Percentiles rank a stretch among this genome's conserved stretches.
Conservation (phyloP, 83 land plant genomes). For the Larix sibirica region DNA sequence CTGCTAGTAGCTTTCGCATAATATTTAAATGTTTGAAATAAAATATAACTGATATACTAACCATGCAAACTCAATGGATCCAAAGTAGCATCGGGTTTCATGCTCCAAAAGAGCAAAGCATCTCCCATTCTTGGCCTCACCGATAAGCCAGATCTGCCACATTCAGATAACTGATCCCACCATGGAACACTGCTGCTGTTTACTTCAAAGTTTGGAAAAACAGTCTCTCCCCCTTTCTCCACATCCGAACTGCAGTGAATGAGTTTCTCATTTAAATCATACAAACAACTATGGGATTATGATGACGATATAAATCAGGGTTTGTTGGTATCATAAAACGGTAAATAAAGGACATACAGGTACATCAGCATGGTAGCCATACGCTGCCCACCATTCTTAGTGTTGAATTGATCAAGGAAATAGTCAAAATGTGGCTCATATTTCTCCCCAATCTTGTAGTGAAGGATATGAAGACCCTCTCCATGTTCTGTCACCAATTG, state of each 20-base stretch:
- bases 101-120: conserved; percentile 62
- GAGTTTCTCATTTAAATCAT: not conserved
- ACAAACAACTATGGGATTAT: not conserved
- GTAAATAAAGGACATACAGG: conserved; percentile 31
- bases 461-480: conserved; percentile 20
- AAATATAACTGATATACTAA: conserved; percentile 1
- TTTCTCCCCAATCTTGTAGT: conserved; percentile 40
- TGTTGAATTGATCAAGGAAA: conserved; percentile 37
- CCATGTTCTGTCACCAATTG: conserved; percentile 39
- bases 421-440: conserved; percentile 35
- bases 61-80: conserved; percentile 54
- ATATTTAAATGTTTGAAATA: not conserved
- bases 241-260: conserved; percentile 15
- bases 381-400: conserved; percentile 50
- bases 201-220: conserved; percentile 30
- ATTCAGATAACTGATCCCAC: conserved; percentile 20
- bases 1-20: not conserved
- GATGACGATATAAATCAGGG: not conserved
- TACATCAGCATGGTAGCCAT: conserved; percentile 52
- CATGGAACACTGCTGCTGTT: conserved; percentile 20
- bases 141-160: conserved; percentile 17
- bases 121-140: conserved; percentile 24
- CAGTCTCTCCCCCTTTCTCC: conserved; percentile 34
- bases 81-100: conserved; percentile 43
- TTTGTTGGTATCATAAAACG: conserved; percentile 14